These are phyloP conservation scores for Cystobasidium onofrii DNA, from an alignment of 768 basidiomycete genomes.

Conservation along the genomic window DNA sequence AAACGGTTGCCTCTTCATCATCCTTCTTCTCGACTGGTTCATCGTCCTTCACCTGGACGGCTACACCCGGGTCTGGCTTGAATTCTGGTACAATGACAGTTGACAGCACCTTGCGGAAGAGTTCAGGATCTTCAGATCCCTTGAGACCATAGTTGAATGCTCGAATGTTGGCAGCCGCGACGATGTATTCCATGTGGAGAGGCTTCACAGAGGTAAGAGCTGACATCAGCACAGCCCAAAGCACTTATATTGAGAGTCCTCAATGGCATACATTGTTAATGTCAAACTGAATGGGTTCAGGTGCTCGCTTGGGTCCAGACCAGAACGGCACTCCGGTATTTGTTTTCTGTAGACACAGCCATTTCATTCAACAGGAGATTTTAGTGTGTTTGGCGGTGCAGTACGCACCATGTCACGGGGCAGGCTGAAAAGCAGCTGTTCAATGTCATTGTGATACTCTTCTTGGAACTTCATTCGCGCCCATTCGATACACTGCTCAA, in stretches of 20 bases:
- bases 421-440: conserved; percentile 82
- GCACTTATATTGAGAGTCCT: background rate
- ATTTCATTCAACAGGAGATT: background rate
- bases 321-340: conserved; percentile 94
- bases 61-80: conserved; percentile 81
- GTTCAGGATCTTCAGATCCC: conserved; percentile 67
- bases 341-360: conserved; percentile 51
- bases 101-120: conserved; percentile 78
- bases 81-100: conserved; percentile 81
- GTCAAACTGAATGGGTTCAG: conserved; percentile 78
- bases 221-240: no score
- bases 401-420: conserved; percentile 73
- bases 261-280: conserved; percentile 67
- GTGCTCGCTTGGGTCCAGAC: conserved; percentile 96
- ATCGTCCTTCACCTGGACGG: conserved; percentile 89
- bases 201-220: no score
- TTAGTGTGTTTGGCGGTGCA: no score
- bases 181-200: conserved; percentile 75
- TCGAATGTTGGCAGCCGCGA: conserved; percentile 89
- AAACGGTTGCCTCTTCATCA: conserved; percentile 51
- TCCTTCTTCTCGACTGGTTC: conserved; percentile 58
- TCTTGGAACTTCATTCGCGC: conserved; percentile 90
- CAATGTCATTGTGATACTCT: conserved; percentile 85
- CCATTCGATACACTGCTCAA: conserved; percentile 97
- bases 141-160: conserved; percentile 96